phyloP scores from a whole-genome alignment of 1,284 basidiomycete genomes.

The Ceratobasidium sp. region DNA sequence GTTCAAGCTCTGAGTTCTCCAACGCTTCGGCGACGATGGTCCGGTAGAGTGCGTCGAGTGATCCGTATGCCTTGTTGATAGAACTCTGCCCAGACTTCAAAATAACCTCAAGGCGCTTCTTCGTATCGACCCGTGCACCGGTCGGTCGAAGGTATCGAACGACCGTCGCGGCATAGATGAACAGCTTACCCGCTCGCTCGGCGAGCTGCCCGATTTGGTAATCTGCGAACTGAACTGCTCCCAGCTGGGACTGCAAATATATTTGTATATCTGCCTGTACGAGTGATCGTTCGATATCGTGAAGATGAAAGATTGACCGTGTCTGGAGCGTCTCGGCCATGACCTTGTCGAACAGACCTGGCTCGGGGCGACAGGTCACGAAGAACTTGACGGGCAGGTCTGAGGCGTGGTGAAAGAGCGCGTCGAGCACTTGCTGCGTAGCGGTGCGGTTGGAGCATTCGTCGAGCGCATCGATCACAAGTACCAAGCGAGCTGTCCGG shows the following conservation, averaged over 20 bases:
- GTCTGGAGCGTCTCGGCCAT: neutral
- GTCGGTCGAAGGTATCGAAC: conserved; percentile 3
- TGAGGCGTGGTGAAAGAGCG: neutral
- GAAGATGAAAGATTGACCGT: conserved; percentile 4
- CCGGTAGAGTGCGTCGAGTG: conserved; percentile 4
- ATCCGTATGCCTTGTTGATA: neutral
- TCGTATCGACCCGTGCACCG: neutral
- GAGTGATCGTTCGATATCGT: conserved; percentile 46
- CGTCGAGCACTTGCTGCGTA: conserved; percentile 10
- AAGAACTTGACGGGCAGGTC: conserved; percentile 36
- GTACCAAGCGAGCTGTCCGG: neutral
- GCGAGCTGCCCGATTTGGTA: conserved; percentile 24
- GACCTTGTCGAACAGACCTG: neutral
- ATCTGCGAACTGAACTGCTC: neutral
- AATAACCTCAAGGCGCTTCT: neutral
- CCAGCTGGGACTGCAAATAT: conserved; percentile 33
- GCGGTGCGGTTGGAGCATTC: conserved; percentile 23
- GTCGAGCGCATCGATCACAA: conserved; percentile 45
- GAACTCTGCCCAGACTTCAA: neutral
- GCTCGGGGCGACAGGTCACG: conserved; percentile 45
- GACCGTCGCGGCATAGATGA: conserved; percentile 40
- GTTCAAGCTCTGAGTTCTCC: neutral
- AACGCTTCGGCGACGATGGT: neutral
- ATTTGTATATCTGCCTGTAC: conserved; percentile 39
- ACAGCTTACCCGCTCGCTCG: conserved; percentile 27